Conservation (phyloP, 2,329 filamentous ascomycete genomes). For the Fusarium palustre region DNA sequence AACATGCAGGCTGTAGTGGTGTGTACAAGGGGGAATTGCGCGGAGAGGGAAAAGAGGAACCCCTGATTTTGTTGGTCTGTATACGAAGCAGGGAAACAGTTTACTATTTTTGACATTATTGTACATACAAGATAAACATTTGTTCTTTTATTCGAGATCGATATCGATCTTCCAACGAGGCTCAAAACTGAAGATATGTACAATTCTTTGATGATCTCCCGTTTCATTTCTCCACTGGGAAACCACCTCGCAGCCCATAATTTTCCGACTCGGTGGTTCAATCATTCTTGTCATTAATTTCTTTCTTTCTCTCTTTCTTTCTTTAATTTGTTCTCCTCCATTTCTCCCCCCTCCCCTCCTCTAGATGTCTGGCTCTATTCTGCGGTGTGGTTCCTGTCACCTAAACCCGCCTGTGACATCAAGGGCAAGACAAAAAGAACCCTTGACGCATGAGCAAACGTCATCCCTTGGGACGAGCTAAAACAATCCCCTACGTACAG, state of each 20-base stretch:
- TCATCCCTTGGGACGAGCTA: slow-evolving; percentile 27
- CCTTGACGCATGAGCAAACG: slow-evolving; percentile 35
- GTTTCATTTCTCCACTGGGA: slow-evolving; percentile 30
- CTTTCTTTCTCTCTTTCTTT: background rate
- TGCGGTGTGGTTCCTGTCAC: slow-evolving; percentile 26
- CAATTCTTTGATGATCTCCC: slow-evolving; percentile 41
- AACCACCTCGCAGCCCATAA: slow-evolving; percentile 26
- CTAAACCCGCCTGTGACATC: background rate
- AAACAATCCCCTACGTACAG: background rate
- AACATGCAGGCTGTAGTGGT: slow-evolving; percentile 17
- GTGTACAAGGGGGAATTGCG: slow-evolving; percentile 23
- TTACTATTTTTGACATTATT: slow-evolving; percentile 8
- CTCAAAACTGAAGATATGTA: slow-evolving; percentile 27
- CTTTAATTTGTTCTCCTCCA: background rate
- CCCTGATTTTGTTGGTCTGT: background rate
- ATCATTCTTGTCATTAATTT: background rate
- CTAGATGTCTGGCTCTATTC: background rate
- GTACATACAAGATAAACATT: background rate
- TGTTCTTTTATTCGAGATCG: slow-evolving; percentile 7
- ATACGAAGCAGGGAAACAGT: background rate
- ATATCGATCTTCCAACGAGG: slow-evolving; percentile 8
- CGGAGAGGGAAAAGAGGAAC: background rate
- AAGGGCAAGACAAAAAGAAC: slow-evolving; percentile 16
- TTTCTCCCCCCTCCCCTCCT: background rate
- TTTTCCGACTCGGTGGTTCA: background rate